Conservation (phyloP, 2,329 filamentous ascomycete species). For the Botrytis fabae region DNA sequence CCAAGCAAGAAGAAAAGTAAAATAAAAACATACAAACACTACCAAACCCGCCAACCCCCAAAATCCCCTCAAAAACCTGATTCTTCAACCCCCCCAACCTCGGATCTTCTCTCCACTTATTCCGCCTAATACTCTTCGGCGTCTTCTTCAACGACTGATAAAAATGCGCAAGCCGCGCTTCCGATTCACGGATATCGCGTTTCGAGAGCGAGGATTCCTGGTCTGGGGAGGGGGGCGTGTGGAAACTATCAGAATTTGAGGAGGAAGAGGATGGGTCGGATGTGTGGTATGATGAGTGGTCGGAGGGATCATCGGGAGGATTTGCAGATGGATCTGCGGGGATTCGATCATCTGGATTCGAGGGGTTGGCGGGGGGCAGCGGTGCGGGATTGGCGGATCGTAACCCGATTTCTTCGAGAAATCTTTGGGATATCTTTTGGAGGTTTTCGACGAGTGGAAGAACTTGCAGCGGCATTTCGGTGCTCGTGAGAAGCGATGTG, state of each 20-base stretch:
- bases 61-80: background rate
- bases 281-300: background rate
- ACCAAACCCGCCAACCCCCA: background rate
- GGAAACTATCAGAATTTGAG: background rate
- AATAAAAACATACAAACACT: background rate
- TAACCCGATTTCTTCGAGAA: background rate
- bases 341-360: too few relatives aligned
- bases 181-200: background rate
- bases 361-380: fast-evolving
- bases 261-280: background rate
- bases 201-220: background rate
- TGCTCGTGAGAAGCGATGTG: background rate
- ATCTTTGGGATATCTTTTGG: background rate
- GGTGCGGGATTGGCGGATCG: background rate
- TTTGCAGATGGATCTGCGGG: background rate
- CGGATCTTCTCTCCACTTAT: background rate
- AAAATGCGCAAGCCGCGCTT: background rate
- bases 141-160: background rate
- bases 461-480: background rate
- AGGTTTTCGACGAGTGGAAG: background rate
- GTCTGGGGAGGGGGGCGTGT: background rate
- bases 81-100: background rate
- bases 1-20: background rate
- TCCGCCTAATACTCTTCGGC: background rate
- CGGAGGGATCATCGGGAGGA: too few relatives aligned